A percentile compares a stretch with the other conserved stretches of the same genome.
phyloP scores from a whole-genome alignment of 1,284 basidiomycete genomes.

The Heterobasidion parviporum region DNA sequence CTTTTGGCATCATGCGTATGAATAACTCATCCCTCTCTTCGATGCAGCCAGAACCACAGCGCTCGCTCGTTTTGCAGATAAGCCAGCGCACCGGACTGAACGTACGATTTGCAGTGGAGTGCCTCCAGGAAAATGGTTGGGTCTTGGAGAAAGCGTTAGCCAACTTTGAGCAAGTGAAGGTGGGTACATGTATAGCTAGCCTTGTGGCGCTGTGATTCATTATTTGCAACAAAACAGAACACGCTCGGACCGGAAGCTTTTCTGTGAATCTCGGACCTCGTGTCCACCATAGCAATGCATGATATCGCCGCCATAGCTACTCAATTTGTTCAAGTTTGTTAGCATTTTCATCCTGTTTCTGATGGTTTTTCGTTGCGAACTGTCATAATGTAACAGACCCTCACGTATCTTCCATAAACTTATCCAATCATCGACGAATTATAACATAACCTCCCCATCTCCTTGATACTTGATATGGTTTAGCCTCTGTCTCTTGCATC shows the following conservation, averaged over 20 bases:
- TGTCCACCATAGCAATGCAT: no score
- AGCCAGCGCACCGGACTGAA: slow-evolving; percentile 71
- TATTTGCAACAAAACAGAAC: slow-evolving; percentile 9
- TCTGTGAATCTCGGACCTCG: slow-evolving; percentile 6
- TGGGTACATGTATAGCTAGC: slow-evolving; percentile 22
- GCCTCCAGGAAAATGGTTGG: slow-evolving; percentile 77
- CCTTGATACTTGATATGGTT: neutral
- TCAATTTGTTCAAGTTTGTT: no score
- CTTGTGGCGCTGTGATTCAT: neutral
- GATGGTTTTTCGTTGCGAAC: neutral
- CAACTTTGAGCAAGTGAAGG: slow-evolving; percentile 82
- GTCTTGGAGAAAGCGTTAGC: slow-evolving; percentile 64
- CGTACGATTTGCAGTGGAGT: slow-evolving; percentile 70
- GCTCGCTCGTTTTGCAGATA: slow-evolving; percentile 58
- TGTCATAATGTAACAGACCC: no score
- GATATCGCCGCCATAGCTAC: no score
- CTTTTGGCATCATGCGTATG: slow-evolving; percentile 4
- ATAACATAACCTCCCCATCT: neutral
- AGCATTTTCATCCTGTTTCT: neutral
- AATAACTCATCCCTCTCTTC: slow-evolving; percentile 4
- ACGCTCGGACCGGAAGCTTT: slow-evolving; percentile 17
- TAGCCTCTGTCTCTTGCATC: neutral
- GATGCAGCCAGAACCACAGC: slow-evolving; percentile 57
- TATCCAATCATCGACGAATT: neutral
- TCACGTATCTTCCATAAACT: neutral